Evolutionary conservation across 495 filamentous ascomycete genomes (phyloP), one percentile per base, ranked within the genome.

Genomic region (Hypoxylon intermedium): DNA sequence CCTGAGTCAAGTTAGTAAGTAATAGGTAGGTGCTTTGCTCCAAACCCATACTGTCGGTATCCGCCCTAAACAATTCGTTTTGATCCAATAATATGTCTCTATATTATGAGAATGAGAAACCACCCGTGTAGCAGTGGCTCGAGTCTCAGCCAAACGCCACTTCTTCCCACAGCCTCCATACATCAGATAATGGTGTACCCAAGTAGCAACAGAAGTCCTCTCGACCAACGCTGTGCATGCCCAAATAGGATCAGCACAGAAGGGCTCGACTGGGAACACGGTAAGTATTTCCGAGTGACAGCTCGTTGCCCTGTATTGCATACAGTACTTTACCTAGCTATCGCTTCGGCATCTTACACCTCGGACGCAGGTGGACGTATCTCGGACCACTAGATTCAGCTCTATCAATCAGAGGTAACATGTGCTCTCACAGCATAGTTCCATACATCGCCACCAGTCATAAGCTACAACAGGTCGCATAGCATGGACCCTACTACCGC

Each of bases 11-110:
- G n/a, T n/a, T n/a, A n/a, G n/a, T n/a, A n/a, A n/a, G n/a, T n/a
- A n/a, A n/a, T n/a, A n/a, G n/a, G n/a, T n/a, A n/a, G n/a, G n/a
- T n/a, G n/a, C n/a, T n/a, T n/a, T n/a, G n/a, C n/a, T n/a, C n/a
- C n/a, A n/a, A n/a, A n/a, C n/a, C 60, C 60, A 58, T 20, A 24
- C 60, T 64, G 60, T 64, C 54, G 60, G 53, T 64, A 64, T 58
- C 60, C 60, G 60, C 49, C 48, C 37, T 9, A 13, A 47, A 9
- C 13, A 36, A n/a, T n/a, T n/a, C n/a, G n/a, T n/a, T n/a, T n/a
- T n/a, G 23, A 6, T 34, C 60, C 24, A 57, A 51, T 62, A n/a
- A 43, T 2, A 37, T 5, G 1, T 26, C 33, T 13, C 3, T 28
- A 41, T 21, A 51, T 46, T 30, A 53, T 36, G 20, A 40, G 2